A percentile compares a stretch with the other conserved stretches of the same genome.
Conservation (phyloP, 805 yeast species). For the Nakazawaea populi region DNA sequence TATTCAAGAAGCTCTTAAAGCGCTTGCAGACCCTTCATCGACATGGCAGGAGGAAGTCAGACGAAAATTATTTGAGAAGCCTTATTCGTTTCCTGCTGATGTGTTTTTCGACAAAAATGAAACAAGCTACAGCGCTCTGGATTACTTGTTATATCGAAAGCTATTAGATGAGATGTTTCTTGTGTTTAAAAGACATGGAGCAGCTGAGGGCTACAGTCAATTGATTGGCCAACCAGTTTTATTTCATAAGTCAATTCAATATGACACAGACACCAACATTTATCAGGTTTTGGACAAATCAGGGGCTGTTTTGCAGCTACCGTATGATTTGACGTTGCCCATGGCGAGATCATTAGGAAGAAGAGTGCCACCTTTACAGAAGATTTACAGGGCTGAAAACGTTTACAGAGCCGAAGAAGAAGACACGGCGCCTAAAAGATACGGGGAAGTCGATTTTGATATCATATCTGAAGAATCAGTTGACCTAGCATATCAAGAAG, state of each 20-base stretch:
- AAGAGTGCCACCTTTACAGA: conserved; percentile 40
- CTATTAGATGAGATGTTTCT: conserved; percentile 54
- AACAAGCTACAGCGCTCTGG: conserved; percentile 27
- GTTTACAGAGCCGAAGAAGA: conserved; percentile 69
- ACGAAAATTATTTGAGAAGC: conserved; percentile 77
- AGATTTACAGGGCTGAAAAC: conserved; percentile 69
- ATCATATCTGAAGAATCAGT: conserved; percentile 42
- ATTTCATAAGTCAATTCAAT: conserved; percentile 78
- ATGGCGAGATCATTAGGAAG: conserved; percentile 80
- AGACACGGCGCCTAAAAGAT: conserved; percentile 71
- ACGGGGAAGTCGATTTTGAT: conserved; percentile 84
- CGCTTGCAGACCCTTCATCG: conserved; percentile 83
- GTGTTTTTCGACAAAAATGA: conserved; percentile 63
- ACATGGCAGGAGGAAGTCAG: conserved; percentile 94
- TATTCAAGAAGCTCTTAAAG: conserved; percentile 80
- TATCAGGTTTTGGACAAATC: conserved; percentile 79
- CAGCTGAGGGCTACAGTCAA: conserved; percentile 56
- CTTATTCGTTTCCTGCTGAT: conserved; percentile 80
- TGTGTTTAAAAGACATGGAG: conserved; percentile 80
- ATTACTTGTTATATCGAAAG: conserved; percentile 52
- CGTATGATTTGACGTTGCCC: conserved; percentile 86
- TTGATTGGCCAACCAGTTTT: conserved; percentile 45
- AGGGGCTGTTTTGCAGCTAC: conserved; percentile 84
- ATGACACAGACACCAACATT: conserved; percentile 55
- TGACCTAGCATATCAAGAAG: conserved; percentile 62